A percentile compares a stretch with the other conserved stretches of the same genome.
These are phyloP conservation scores for Colletotrichum sp. DNA, from an alignment of 2,329 filamentous ascomycete species.

Conservation along the genomic window DNA sequence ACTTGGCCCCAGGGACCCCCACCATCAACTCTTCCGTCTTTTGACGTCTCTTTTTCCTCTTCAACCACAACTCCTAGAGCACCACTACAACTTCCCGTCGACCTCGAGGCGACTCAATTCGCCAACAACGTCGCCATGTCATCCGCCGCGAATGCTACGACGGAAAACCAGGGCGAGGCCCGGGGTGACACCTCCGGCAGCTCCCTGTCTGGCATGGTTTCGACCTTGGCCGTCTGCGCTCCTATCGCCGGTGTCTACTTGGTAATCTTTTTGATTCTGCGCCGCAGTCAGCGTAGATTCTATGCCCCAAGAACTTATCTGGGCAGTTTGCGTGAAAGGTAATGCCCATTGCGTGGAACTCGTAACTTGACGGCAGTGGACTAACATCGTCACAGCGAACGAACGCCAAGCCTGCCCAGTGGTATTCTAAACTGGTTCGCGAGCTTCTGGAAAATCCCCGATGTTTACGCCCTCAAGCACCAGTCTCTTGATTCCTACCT, in stretches of 20 bases:
- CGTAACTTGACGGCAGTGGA: too few species aligned
- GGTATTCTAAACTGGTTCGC: slow-evolving; percentile 68
- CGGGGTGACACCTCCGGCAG: background rate
- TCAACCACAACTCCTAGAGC: background rate
- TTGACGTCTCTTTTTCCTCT: background rate
- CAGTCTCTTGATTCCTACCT: slow-evolving; percentile 88
- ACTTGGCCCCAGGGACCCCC: slow-evolving; percentile 9
- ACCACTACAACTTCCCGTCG: background rate
- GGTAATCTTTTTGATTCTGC: slow-evolving; percentile 48
- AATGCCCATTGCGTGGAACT: background rate
- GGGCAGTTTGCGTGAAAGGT: slow-evolving; percentile 49
- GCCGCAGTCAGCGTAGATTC: slow-evolving; percentile 49
- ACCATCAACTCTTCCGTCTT: background rate
- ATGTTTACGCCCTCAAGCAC: slow-evolving; percentile 81
- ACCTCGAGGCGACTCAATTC: background rate
- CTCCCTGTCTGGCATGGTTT: slow-evolving; percentile 38
- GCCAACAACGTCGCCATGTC: slow-evolving; percentile 5
- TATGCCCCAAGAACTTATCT: slow-evolving; percentile 58
- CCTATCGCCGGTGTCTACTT: slow-evolving; percentile 48
- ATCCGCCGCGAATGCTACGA: background rate
- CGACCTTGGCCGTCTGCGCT: slow-evolving; percentile 59
- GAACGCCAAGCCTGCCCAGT: slow-evolving; percentile 59
- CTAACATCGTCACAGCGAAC: slow-evolving; percentile 46
- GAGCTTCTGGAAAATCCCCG: slow-evolving; percentile 68
- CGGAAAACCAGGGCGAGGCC: background rate